Evolutionary conservation across 225 moss, liverwort and hornwort species (phyloP).

Genomic region (Asterella californica): DNA sequence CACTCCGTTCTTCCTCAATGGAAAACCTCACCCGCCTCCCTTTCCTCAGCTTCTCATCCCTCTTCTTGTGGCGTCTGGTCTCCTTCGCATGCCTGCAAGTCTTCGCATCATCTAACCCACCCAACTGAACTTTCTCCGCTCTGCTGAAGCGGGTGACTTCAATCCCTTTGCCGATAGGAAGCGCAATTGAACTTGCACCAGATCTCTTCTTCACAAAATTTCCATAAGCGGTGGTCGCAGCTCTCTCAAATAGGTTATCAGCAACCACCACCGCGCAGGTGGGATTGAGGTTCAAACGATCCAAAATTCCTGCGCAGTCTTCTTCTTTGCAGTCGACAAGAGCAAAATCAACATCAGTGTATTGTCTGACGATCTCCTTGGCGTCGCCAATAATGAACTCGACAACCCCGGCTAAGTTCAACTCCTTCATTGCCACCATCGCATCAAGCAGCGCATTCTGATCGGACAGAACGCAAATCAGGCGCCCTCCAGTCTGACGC

Average conservation of each 20-base stretch:
- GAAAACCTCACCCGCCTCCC: conserved; percentile 36
- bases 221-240: conserved; percentile 61
- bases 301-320: conserved; percentile 58
- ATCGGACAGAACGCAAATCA: conserved; percentile 70
- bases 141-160: conserved; percentile 71
- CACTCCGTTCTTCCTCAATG: conserved; percentile 28
- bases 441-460: conserved; percentile 67
- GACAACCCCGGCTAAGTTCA: conserved; percentile 70
- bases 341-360: conserved; percentile 69
- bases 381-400: conserved; percentile 80
- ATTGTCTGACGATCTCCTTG: conserved; percentile 61
- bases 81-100: conserved; percentile 13
- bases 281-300: conserved; percentile 59
- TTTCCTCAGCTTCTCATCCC: conserved; percentile 34
- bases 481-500: conserved; percentile 64
- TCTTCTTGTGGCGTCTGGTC: conserved; percentile 24
- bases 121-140: conserved; percentile 35
- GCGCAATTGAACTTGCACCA: conserved; percentile 68
- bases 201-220: conserved; percentile 66
- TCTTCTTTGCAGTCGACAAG: conserved; percentile 70
- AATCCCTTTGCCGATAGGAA: conserved; percentile 84
- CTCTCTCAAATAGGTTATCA: conserved; percentile 71
- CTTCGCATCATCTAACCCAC: conserved; percentile 7
- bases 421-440: conserved; percentile 77
- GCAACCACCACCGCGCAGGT: conserved; percentile 80